These are phyloP conservation scores for Pseudogymnoascus sp. DNA, from an alignment of 2,329 filamentous ascomycete species.

Conservation along the genomic window DNA sequence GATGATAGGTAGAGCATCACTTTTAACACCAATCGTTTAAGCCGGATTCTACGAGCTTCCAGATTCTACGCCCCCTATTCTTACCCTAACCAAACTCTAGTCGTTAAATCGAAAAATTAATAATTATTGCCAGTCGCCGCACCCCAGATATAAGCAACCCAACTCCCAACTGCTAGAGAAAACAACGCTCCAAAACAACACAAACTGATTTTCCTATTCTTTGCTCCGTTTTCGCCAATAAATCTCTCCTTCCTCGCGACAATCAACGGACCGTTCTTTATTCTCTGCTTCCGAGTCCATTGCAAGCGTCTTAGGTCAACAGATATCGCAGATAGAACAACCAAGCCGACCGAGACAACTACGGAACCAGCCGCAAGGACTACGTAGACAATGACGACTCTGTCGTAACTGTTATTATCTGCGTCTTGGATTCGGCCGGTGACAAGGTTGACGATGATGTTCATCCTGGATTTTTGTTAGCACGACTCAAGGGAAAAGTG, in stretches of 20 bases:
- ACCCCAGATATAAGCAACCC: conserved; percentile 54
- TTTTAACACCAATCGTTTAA: too few species aligned
- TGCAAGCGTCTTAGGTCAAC: conserved; percentile 44
- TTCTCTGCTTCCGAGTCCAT: conserved; percentile 49
- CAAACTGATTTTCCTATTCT: conserved; percentile 37
- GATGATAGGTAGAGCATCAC: neutral
- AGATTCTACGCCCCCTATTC: neutral
- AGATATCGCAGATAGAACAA: conserved; percentile 33
- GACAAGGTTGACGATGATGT: conserved; percentile 50
- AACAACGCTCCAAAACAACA: conserved; percentile 38
- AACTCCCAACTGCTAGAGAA: conserved; percentile 43
- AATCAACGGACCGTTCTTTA: conserved; percentile 38
- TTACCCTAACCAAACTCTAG: neutral
- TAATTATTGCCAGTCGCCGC: conserved; percentile 45
- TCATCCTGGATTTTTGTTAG: conserved; percentile 38
- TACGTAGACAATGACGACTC: conserved; percentile 49
- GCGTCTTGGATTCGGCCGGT: conserved; percentile 52
- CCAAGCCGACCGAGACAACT: conserved; percentile 35
- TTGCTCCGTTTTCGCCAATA: conserved; percentile 29
- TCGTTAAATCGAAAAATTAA: neutral
- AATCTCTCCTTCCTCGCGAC: conserved; percentile 36
- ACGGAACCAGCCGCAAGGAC: conserved; percentile 44
- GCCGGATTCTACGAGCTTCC: too few species aligned
- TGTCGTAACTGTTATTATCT: conserved; percentile 48
- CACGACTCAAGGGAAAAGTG: neutral